phyloP scores from a whole-genome alignment of 2,329 filamentous ascomycete species.

The Ascocoryne sarcoides region DNA sequence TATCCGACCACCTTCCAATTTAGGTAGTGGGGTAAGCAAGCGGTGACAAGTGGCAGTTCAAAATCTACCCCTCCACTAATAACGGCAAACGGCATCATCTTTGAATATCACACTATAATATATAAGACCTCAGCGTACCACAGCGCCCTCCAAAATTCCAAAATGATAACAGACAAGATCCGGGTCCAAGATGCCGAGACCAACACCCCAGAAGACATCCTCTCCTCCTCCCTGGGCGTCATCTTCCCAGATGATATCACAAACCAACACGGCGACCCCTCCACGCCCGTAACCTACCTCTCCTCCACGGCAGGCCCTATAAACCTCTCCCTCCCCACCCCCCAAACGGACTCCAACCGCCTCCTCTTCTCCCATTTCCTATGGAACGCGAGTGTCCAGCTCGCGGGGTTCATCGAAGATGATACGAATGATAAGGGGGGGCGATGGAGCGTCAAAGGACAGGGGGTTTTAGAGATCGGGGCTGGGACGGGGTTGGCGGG shows the following conservation, averaged over 20 bases:
- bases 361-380: slow-evolving; percentile 62
- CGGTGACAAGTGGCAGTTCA: too few species aligned
- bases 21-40: too few species aligned
- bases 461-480: slow-evolving; percentile 52
- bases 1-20: too few species aligned
- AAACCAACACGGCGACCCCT: slow-evolving; percentile 41
- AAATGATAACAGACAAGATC: slow-evolving; percentile 42
- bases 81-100: too few species aligned
- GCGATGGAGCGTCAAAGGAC: slow-evolving; percentile 10
- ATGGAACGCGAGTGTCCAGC: slow-evolving; percentile 57
- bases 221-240: slow-evolving; percentile 48
- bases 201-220: slow-evolving; percentile 48
- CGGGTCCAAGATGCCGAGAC: slow-evolving; percentile 31
- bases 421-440: neutral
- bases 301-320: slow-evolving; percentile 31
- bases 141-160: too few species aligned
- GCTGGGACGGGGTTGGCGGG: slow-evolving; percentile 52
- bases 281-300: slow-evolving; percentile 51
- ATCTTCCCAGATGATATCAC: slow-evolving; percentile 61
- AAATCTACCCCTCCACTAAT: too few species aligned
- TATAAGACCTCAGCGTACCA: too few species aligned
- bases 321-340: slow-evolving; percentile 31
- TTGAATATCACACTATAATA: too few species aligned
- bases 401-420: slow-evolving; percentile 47
- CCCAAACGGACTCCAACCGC: slow-evolving; percentile 42